Base-by-base conservation (phyloP, 805 yeast species). In the Candida pseudofarinosa region DNA sequence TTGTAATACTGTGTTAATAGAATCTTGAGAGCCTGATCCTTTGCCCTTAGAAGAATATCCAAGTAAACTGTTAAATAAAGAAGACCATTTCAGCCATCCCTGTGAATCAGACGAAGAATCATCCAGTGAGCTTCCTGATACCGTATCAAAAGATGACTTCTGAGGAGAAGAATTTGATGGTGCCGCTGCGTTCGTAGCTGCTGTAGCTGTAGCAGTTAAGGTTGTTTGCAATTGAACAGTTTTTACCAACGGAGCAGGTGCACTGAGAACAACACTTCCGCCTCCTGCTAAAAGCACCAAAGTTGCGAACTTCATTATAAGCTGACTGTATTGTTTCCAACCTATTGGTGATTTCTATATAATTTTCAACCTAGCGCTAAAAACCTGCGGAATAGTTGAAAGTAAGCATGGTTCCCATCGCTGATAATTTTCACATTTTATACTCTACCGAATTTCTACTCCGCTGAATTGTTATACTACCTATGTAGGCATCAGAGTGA, bases 161-260 rank as follows among this genome's bases (percentile, higher is more conserved):
- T 6, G 6, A 7, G 28, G 10, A 7, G 6, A 7, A 7, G 28
- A 23, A 23, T 23, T 23, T 23, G 28, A 23, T 23, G 6, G 14
- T 19, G 39, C 42, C 6, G 46, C 48, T 16, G 43, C 38, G 4
- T 46, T 33, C 19, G 49, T 38, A 8, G 51, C 15, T n/a, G 47
- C 33, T 4, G 44, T 32, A 5, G 49, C 41, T 4, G 41, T 41
- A 3, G 47, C 46, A 4, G 51, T 48, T 10, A 37, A 48, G 14
- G 33, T 23, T 13, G 38, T 38, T 12, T 40, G 37, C 18, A 45
- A 30, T 15, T 44, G 42, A 26, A 23, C 28, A 8, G 62, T 59
- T n/a, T 55, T 54, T 14, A 56, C 47, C 14, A 43, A 47, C 3
- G 63, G 62, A n/a, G 62, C 63, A 8, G 62, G 52, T 4, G 53